A percentile compares a stretch with the other conserved stretches of the same genome.
phyloP scores from a whole-genome alignment of 768 basidiomycete species.

The Serendipita vermifera region DNA sequence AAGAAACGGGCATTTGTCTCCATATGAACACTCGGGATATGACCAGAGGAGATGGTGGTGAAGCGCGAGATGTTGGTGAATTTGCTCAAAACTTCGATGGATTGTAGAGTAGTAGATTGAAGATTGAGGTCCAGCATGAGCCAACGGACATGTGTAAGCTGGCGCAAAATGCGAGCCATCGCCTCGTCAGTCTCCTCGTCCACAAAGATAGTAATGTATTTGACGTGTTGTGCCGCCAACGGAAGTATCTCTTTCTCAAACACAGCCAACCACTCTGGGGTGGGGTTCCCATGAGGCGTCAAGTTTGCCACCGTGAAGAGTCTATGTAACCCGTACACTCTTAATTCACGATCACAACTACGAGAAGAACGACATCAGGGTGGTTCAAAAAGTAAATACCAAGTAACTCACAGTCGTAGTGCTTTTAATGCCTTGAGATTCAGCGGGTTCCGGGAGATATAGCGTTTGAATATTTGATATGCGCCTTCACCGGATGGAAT shows the following conservation, averaged over 20 bases:
- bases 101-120: background rate
- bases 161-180: background rate
- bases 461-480: background rate
- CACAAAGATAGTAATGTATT: background rate
- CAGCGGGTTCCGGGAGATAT: background rate
- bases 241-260: background rate
- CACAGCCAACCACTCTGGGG: background rate
- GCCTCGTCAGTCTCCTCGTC: background rate
- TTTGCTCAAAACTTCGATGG: background rate
- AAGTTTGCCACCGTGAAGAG: background rate
- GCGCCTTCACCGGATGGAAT: background rate
- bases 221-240: background rate
- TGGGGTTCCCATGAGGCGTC: background rate
- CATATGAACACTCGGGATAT: background rate
- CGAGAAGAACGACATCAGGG: background rate
- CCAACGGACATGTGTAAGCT: background rate
- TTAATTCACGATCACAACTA: constrained; percentile 1
- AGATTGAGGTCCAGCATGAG: background rate
- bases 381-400: too few relatives aligned
- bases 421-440: background rate
- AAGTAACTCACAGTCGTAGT: background rate
- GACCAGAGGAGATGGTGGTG: background rate
- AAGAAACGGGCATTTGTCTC: background rate
- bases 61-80: background rate
- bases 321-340: background rate